phyloP scores from a whole-genome alignment of 2,329 filamentous ascomycete species.

The Didymellaceae sp. region DNA sequence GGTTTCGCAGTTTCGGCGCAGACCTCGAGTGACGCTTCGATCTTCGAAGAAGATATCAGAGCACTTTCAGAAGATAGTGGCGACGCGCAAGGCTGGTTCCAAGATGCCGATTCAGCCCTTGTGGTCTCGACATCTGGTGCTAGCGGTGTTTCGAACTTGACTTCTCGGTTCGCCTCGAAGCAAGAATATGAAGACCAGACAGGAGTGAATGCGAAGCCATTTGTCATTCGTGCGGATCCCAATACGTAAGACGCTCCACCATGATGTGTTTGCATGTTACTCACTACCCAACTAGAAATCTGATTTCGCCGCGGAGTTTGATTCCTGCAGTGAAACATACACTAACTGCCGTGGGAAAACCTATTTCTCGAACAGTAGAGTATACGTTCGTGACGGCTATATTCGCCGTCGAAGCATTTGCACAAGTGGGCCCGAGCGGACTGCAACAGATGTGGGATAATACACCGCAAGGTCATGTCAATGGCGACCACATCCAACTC shows the following conservation, averaged over 20 bases:
- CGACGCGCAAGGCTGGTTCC: constrained; percentile 18
- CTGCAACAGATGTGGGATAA: not conserved
- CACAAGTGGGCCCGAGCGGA: not conserved
- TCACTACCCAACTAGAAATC: constrained; percentile 12
- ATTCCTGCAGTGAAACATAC: constrained; percentile 19
- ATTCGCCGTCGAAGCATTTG: constrained; percentile 7
- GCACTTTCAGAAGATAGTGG: not conserved
- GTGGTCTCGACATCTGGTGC: constrained; percentile 23
- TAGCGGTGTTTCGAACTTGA: constrained; percentile 24
- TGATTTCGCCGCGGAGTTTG: constrained; percentile 19
- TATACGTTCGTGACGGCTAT: not conserved
- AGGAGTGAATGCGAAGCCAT: not conserved
- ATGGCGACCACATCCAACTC: not conserved
- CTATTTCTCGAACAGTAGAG: not conserved
- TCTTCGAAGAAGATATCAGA: constrained; percentile 19
- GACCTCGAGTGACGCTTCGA: constrained; percentile 9
- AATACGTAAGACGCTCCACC: constrained; percentile 24
- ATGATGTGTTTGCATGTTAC: not conserved
- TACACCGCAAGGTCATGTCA: not conserved
- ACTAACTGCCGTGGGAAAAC: not conserved
- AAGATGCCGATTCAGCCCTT: not conserved
- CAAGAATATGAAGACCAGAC: no score
- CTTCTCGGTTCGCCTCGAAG: not conserved
- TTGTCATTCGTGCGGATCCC: constrained; percentile 24
- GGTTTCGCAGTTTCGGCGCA: constrained; percentile 26